Percentiles rank a stretch among this genome's conserved stretches.
Evolutionary conservation across 306 rosid genomes (phyloP).

Genomic region (Rosa lucieae): DNA sequence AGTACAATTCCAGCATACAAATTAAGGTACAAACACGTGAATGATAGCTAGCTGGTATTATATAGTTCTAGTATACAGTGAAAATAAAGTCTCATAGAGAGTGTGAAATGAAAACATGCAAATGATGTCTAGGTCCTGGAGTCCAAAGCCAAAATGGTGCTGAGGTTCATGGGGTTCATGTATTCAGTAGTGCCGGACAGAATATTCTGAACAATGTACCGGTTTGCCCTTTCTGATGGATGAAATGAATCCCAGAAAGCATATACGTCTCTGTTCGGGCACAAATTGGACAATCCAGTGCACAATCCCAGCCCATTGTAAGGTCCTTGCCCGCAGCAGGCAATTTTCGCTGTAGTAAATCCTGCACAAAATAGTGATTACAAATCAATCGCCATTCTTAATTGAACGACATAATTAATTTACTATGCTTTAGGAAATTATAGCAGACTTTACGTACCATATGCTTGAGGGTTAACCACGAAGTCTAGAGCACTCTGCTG

Average conservation of each 20-base stretch:
- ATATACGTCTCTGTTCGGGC: constrained; percentile 54
- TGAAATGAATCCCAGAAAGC: constrained; percentile 91
- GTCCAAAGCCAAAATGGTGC: constrained; percentile 70
- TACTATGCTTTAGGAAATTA: too few relatives aligned
- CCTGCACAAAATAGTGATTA: constrained; percentile 34
- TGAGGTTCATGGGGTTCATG: constrained; percentile 83
- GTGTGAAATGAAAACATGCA: neutral
- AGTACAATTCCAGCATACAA: neutral
- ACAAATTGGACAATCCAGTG: constrained; percentile 55
- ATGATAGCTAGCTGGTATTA: neutral
- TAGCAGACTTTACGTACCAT: constrained; percentile 37
- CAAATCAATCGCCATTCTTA: neutral
- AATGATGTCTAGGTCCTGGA: constrained; percentile 25
- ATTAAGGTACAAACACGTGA: neutral
- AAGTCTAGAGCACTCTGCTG: constrained; percentile 40
- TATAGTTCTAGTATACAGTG: neutral
- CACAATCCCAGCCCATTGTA: constrained; percentile 70
- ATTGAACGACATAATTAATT: neutral
- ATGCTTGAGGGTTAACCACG: constrained; percentile 42
- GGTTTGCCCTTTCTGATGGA: constrained; percentile 63
- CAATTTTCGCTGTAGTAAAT: constrained; percentile 60
- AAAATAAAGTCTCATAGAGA: neutral
- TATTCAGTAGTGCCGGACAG: constrained; percentile 48
- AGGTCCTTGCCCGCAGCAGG: constrained; percentile 91
- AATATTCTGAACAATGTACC: constrained; percentile 35